Base-by-base conservation (phyloP, 768 basidiomycete species). In the Tricholoma flavovirens region DNA sequence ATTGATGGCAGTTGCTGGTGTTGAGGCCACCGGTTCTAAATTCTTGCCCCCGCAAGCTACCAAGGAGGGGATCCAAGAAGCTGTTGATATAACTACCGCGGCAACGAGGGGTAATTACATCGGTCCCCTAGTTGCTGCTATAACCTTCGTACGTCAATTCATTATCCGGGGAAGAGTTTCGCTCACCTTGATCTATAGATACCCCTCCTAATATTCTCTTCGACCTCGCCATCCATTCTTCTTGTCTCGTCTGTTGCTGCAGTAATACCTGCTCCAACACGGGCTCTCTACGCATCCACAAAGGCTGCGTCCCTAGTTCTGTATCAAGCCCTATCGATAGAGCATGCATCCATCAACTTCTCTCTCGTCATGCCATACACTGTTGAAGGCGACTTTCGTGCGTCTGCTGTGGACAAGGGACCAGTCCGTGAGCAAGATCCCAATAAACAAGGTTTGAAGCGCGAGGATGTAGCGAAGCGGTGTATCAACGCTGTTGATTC, bases 251-350 rank as follows among this genome's bases (percentile, higher is more conserved):
- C 86, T 26, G 73, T 87, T 2, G 94, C 87, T 2, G 83, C 90
- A 2, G 75, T 87, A 5, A 84, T 94, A 33, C 90, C 94, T 2
- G 83, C 93, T 0, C 94, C 94, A 0, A 93, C 90, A 0, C 86
- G 94, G 6, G 74, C 90, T 0, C 72, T 98, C 33, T 98, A 98
- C 66, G 83, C 80, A 0, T 83, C 92, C 3, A 90, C 88, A 9
- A 97, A 98, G 68, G 77, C 87, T 2, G 88, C 93, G 0, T 83
- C 88, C 1, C 79, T 90, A 26, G 59, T 86, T 5, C 83, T 94
- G 55, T 93, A 84, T 68, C 88, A 90, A 68, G 77, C 87, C 0
- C 82, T 93, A 30, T 74, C 90, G 4, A 88, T 92, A 57, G 92
- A 93, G 61, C 86, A 93, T 59, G 87, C 89, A 5, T 64, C 69